Base-by-base conservation (phyloP, 495 filamentous ascomycete genomes). In the Penicillium parvum region DNA sequence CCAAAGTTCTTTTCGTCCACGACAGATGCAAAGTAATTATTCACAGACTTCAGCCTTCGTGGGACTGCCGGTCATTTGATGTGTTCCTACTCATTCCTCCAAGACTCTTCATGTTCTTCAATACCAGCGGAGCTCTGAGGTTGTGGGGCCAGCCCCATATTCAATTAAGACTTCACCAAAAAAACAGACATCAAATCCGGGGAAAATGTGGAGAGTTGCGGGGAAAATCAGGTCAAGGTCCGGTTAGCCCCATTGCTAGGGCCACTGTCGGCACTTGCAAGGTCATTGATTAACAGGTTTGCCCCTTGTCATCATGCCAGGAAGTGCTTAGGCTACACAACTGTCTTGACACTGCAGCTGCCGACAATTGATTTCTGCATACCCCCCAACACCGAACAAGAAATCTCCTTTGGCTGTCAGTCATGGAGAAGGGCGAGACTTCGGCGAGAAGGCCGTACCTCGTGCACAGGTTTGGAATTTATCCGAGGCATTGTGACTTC, bases 161-260 rank as follows among this genome's bases (percentile, higher is more conserved):
- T n/a, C n/a, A n/a, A n/a, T n/a, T n/a, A n/a, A n/a, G n/a, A n/a
- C n/a, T n/a, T n/a, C n/a, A n/a, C n/a, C n/a, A n/a, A n/a, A n/a
- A n/a, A n/a, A n/a, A n/a, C n/a, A n/a, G n/a, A n/a, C n/a, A n/a
- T 10, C 18, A 32, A 46, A 40, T 46, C 43, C 21, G 43, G 43
- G 43, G 43, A 16, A 40, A 14, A 40, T 46, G 43, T 46, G 43
- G 43, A 46, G 43, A 16, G 4, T 39, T 39, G 43, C 43, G 43
- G 43, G 43, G 43, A 40, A 46, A 17, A 21, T 17, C 12, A 7
- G 10, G 10, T 12, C 10, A 6, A 19, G 38, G 26, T 19, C 17
- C 14, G 16, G 15, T 12, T 27, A 29, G 38, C 38, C 38, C 38
- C 38, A 40, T 40, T n/a, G 26, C 19, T 23, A n/a, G 15, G 5